Evolutionary conservation across 2,329 filamentous ascomycete genomes (phyloP).

Genomic region (Venturiaceae sp.): DNA sequence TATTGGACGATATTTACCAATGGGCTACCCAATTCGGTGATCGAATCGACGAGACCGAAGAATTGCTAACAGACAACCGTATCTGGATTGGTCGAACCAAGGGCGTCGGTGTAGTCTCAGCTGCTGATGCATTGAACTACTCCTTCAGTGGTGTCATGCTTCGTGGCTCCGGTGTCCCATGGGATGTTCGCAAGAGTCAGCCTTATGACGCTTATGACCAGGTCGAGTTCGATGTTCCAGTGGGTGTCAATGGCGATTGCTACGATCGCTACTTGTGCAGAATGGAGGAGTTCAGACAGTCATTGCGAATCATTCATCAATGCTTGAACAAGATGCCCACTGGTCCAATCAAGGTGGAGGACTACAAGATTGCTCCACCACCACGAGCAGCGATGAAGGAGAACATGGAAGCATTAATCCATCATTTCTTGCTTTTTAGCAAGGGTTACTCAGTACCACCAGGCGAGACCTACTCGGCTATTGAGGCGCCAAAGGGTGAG

Average conservation of each 20-base stretch:
- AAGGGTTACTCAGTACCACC: slow-evolving; percentile 97
- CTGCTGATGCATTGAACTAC: slow-evolving; percentile 91
- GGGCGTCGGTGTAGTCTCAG: slow-evolving; percentile 83
- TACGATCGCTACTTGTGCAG: slow-evolving; percentile 98
- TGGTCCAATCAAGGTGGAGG: slow-evolving; percentile 88
- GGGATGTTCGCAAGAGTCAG: slow-evolving; percentile 92
- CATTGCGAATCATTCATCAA: slow-evolving; percentile 95
- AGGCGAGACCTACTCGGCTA: slow-evolving; percentile 94
- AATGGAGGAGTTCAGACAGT: slow-evolving; percentile 99
- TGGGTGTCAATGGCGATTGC: slow-evolving; percentile 95
- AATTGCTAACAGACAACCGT: slow-evolving; percentile 97
- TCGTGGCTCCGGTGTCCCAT: slow-evolving; percentile 89
- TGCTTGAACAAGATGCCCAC: slow-evolving; percentile 98
- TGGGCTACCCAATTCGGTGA: slow-evolving; percentile 99
- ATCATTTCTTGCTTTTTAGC: slow-evolving; percentile 97
- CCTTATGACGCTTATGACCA: slow-evolving; percentile 97
- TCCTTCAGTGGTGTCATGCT: slow-evolving; percentile 98
- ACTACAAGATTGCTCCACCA: slow-evolving; percentile 96
- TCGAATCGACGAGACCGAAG: slow-evolving; percentile 96
- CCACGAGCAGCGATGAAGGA: slow-evolving; percentile 99
- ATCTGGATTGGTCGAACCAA: slow-evolving; percentile 96
- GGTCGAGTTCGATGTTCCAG: slow-evolving; percentile 96
- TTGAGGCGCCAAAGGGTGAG: slow-evolving; percentile 99
- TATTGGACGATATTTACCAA: slow-evolving; percentile 98
- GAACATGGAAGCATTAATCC: slow-evolving; percentile 99